Evolutionary conservation across 2,329 filamentous ascomycete species (phyloP).

Genomic region (Gaeumannomyces sp.): DNA sequence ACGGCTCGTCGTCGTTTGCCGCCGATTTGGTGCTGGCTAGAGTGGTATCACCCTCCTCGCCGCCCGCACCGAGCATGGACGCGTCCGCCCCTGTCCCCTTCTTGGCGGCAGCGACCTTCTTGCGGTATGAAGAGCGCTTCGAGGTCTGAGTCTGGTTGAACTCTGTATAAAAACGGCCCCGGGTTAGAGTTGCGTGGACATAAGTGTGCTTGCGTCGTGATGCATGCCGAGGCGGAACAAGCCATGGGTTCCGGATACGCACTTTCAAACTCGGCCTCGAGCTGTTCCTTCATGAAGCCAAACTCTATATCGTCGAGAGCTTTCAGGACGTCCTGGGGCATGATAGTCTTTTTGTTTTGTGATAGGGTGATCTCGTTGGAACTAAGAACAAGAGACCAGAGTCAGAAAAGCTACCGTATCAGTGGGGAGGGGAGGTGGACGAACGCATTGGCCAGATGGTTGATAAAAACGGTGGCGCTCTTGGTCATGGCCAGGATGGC

Average conservation of each 20-base stretch:
- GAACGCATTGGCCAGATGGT: slow-evolving; percentile 69
- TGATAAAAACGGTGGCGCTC: slow-evolving; percentile 78
- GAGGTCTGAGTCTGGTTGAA: slow-evolving; percentile 68
- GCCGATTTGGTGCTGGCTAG: slow-evolving; percentile 16
- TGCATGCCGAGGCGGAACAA: background rate
- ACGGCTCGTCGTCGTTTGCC: slow-evolving; percentile 14
- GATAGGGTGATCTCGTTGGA: slow-evolving; percentile 65
- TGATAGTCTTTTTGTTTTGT: slow-evolving; percentile 71
- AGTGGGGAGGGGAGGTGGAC: slow-evolving; percentile 24
- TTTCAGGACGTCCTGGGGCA: slow-evolving; percentile 68
- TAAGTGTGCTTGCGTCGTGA: background rate
- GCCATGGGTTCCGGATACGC: slow-evolving; percentile 24
- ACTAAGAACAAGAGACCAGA: slow-evolving; percentile 32
- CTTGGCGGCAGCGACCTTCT: slow-evolving; percentile 63
- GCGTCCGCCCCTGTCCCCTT: slow-evolving; percentile 25
- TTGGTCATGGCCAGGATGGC: slow-evolving; percentile 74
- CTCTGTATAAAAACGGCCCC: slow-evolving; percentile 37
- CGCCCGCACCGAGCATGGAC: slow-evolving; percentile 25
- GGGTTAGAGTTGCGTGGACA: background rate
- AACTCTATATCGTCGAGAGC: slow-evolving; percentile 75
- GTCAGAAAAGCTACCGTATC: background rate
- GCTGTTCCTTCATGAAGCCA: slow-evolving; percentile 58
- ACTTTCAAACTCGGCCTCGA: slow-evolving; percentile 75
- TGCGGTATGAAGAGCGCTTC: slow-evolving; percentile 67
- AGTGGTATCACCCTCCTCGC: slow-evolving; percentile 18